Evolutionary conservation across 1,139 yeast genomes (phyloP), one percentile per base, ranked within the genome.

Genomic region (Sugiyamaella sp.): DNA sequence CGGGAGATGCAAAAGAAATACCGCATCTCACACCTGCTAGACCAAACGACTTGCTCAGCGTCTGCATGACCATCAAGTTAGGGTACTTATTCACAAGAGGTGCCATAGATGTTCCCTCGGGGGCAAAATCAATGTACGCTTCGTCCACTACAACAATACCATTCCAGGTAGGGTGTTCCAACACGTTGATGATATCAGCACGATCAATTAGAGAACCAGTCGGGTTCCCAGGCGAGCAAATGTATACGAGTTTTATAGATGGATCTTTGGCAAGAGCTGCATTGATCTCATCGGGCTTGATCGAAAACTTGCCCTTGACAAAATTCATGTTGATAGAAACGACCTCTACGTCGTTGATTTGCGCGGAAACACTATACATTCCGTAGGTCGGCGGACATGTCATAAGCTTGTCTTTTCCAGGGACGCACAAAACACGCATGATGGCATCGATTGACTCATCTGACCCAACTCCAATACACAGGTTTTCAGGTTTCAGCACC

Each of bases 221-320:
- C 32, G 99, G 99, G 68, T 93, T 93, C 27, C 99, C 99, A n/a
- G 99, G 99, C 1, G 97, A 88, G n/a, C 98, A 91, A 59, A 91
- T 74, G 68, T 89, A 91, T 1, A 86, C 76, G 56, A 93, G 69
- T 65, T 89, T 91, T 62, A 91, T 85, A 9, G 71, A 53, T 0
- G 82, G 70, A 62, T 91, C 97, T 0, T 66, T 63, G 8, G 69
- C 61, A n/a, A 90, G 71, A 1, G 78, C 72, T n/a, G 74, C 68
- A 29, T 79, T 65, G 39, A 91, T 80, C n/a, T 72, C 75, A 0
- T 78, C 81, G 5, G 81, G 74, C 60, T 86, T 81, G 48, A 88
- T 74, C 64, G 86, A 89, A 71, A 89, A 90, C 21, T 79, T 79
- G 16, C 69, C 70, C 40, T 67, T 63, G 9, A 80, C 79, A 52